Percentiles rank a stretch among this genome's conserved stretches.
These are phyloP conservation scores for Colletotrichum sp. DNA, from an alignment of 2,329 filamentous ascomycete species.

Conservation along the genomic window DNA sequence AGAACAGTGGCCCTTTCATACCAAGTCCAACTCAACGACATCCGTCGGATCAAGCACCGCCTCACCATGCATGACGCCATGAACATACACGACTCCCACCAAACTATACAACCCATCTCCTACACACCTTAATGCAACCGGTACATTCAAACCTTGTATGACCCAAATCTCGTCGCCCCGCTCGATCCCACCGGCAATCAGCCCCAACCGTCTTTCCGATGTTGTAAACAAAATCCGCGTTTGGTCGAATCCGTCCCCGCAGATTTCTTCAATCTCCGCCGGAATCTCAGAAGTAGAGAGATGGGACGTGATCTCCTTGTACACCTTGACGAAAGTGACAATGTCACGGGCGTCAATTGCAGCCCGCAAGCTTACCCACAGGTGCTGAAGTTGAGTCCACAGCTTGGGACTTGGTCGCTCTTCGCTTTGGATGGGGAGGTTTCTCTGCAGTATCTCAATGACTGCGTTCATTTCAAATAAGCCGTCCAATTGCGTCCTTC, in stretches of 20 bases:
- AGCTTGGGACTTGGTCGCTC: fast-evolving
- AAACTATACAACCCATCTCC: not conserved
- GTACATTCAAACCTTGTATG: not conserved
- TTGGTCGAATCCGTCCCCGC: too few relatives aligned
- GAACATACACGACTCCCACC: not conserved
- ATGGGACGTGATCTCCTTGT: too few relatives aligned
- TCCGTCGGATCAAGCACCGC: not conserved
- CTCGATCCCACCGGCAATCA: not conserved
- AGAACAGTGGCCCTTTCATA: not conserved
- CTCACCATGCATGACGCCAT: not conserved
- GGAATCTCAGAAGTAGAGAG: too few relatives aligned
- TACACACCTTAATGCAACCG: not conserved
- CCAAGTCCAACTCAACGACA: not conserved
- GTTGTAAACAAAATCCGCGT: not conserved
- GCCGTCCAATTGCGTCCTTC: not conserved
- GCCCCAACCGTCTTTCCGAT: not conserved
- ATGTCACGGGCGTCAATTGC: not conserved
- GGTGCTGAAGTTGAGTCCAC: not conserved
- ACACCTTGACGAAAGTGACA: fast-evolving
- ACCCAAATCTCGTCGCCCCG: not conserved
- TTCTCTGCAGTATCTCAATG: fast-evolving
- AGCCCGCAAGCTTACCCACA: not conserved
- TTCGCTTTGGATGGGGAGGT: fast-evolving
- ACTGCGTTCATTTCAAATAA: not conserved
- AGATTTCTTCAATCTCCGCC: too few relatives aligned